Base-by-base conservation (phyloP, 2,329 filamentous ascomycete genomes). In the Cyphellophora attinorum region DNA sequence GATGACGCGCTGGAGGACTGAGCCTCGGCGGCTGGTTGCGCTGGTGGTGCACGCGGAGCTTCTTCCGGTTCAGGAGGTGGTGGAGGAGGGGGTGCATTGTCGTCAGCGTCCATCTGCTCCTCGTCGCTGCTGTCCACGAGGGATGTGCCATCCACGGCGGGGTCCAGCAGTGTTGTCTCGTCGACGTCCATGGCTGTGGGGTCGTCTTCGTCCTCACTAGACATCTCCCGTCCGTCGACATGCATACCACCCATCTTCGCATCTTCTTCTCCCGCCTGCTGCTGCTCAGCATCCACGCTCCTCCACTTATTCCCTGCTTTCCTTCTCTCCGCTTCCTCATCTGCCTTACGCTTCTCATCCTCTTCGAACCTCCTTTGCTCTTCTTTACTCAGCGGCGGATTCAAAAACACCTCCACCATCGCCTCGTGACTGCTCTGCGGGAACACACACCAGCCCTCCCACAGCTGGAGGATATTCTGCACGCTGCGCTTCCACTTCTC, bases 401-500 rank as follows among this genome's bases (percentile, higher is more conserved):
- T 75, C 43, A 82, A 76, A 50, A 93, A 93, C 10, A 72, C 72
- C 35, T 69, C 64, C 18, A 74, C 72, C 42, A 93, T 82, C 17
- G 73, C 60, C 42, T 83, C 80, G 45, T 89, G 82, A 31, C 74
- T 79, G 36, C 79, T 76, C 18, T 76, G 73, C 1, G 82, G 78
- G 47, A 93, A 93, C 1, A 74, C 69, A 47, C 65, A 72, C 67
- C 70, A 73, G 8, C 65, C 64, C 55, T 76, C 71, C 73, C 84
- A 91, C 21, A 85, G 61, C 30, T 72, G 69, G 6, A 91, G 61
- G 2, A 91, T 67, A 5, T 76, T 67, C 3, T 71, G 70, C 25
- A 91, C 68, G 49, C 81, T 85, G 32, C 83, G 73, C 56, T 82
- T 83, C 81, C 84, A 91, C 58, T 89, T 88, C 42, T 91, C 84